Conservation (phyloP, 75 land plant genomes). For the Chamaecyparis obtusa region DNA sequence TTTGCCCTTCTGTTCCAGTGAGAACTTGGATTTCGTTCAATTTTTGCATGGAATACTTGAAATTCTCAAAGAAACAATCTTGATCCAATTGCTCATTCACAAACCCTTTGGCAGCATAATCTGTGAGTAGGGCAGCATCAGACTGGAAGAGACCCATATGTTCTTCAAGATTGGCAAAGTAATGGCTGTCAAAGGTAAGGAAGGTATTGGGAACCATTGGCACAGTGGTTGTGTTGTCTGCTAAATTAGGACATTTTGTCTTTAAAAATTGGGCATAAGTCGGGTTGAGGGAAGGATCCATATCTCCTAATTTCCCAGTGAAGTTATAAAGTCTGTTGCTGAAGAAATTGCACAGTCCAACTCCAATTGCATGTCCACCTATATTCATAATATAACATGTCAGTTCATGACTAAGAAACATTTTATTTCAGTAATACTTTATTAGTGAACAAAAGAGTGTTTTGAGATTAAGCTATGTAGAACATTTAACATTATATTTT, state of each 20-base stretch:
- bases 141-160: constrained; percentile 39
- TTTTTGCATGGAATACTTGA: constrained; percentile 41
- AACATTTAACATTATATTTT: too few relatives aligned
- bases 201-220: constrained; percentile 35
- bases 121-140: constrained; percentile 38
- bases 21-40: constrained; percentile 36
- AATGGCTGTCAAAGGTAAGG: constrained; percentile 41
- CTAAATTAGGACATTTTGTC: constrained; percentile 8
- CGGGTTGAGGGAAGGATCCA: neutral
- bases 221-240: constrained; percentile 18
- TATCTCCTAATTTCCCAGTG: constrained; percentile 41
- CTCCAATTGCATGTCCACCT: constrained; percentile 23
- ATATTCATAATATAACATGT: too few relatives aligned
- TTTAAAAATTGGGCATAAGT: neutral
- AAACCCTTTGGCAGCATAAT: constrained; percentile 11
- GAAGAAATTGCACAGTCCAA: constrained; percentile 35
- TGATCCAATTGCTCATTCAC: constrained; percentile 16
- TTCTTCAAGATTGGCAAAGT: constrained; percentile 25
- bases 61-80: constrained; percentile 19
- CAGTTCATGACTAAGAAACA: too few relatives aligned
- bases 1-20: constrained; percentile 48
- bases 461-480: too few relatives aligned
- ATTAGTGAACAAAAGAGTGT: too few relatives aligned
- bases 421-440: too few relatives aligned
- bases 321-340: constrained; percentile 48